Evolutionary conservation across 345 rosid genomes (phyloP).

Genomic region (Gossypium thurberi): DNA sequence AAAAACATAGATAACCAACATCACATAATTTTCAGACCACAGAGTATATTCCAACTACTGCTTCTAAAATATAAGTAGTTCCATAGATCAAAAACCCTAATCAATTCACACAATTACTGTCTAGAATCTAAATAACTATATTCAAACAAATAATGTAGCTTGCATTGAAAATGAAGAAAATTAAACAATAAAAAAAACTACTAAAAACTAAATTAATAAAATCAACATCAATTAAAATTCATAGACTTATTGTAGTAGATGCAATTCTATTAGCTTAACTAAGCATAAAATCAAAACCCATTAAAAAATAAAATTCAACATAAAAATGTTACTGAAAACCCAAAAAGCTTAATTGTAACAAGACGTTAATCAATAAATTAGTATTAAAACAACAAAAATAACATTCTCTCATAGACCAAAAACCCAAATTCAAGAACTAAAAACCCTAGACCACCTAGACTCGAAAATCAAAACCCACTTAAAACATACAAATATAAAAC

Average conservation of each 20-base stretch:
- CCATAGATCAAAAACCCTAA: background rate
- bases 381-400: background rate
- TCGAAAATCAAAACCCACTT: background rate
- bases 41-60: background rate
- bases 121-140: background rate
- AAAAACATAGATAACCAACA: background rate
- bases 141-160: background rate
- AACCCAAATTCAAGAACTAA: background rate
- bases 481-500: background rate
- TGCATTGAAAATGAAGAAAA: background rate
- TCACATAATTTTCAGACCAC: background rate
- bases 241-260: background rate
- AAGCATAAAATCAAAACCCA: background rate
- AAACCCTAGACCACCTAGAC: background rate
- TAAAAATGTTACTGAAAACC: background rate
- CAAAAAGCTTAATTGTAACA: background rate
- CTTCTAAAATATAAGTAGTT: background rate
- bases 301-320: background rate
- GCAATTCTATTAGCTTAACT: background rate
- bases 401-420: background rate
- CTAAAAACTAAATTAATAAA: background rate
- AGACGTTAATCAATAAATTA: background rate
- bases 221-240: background rate
- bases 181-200: background rate
- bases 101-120: background rate